Conservation (phyloP, 2,329 filamentous ascomycete species). For the Didymella lethalis region DNA sequence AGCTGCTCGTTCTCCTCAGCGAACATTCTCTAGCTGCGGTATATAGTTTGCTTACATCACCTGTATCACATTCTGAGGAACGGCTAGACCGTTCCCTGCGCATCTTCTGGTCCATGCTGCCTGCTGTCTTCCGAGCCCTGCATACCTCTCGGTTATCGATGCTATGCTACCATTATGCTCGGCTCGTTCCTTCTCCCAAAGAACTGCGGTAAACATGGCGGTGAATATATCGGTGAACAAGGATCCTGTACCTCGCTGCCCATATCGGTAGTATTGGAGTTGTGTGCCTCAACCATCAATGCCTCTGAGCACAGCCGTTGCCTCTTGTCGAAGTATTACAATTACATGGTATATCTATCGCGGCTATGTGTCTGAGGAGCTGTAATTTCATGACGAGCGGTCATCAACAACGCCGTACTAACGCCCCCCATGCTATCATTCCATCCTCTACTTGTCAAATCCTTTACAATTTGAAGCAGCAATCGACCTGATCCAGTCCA, state of each 20-base stretch:
- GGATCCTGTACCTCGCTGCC: not conserved
- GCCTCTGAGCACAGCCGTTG: not conserved
- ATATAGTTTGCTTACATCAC: slow-evolving; percentile 8
- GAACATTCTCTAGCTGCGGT: slow-evolving; percentile 14
- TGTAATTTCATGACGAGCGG: not conserved
- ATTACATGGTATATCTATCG: slow-evolving; percentile 22
- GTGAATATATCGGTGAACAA: not conserved
- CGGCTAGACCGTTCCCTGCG: not conserved
- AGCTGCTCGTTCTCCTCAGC: slow-evolving; percentile 15
- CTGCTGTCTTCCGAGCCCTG: not conserved
- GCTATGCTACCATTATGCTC: not conserved
- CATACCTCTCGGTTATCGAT: not conserved
- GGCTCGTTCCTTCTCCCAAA: not conserved
- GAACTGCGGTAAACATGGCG: not conserved
- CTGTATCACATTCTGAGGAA: not conserved
- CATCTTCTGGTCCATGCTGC: not conserved
- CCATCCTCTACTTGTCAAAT: not conserved
- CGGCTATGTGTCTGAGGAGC: not conserved
- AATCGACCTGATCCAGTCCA: not conserved
- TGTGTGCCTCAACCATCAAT: not conserved
- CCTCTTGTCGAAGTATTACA: slow-evolving; percentile 9
- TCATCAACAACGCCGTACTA: slow-evolving; percentile 12
- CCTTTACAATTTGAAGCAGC: not conserved
- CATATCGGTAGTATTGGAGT: not conserved
- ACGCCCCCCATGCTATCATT: slow-evolving; percentile 16